These are phyloP conservation scores for Phylloporus sp. DNA, from an alignment of 768 basidiomycete genomes.

Conservation along the genomic window DNA sequence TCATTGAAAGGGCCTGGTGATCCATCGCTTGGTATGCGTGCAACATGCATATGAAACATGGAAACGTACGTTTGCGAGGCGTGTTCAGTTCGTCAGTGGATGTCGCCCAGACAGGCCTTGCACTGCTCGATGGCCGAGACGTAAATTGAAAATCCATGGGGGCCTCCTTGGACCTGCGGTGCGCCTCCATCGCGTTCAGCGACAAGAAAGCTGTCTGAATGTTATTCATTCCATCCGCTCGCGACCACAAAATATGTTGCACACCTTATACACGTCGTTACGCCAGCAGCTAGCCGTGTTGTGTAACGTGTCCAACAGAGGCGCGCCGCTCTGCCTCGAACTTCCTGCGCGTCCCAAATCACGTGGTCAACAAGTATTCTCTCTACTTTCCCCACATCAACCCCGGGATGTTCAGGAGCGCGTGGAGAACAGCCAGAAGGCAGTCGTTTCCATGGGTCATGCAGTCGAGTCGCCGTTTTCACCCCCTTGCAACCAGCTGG, in stretches of 20 bases:
- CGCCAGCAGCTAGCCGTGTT: constrained; percentile 1
- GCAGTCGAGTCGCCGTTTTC: constrained; percentile 42
- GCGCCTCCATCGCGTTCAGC: constrained; percentile 23
- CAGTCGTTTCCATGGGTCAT: constrained; percentile 10
- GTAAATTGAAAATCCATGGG: constrained; percentile 92
- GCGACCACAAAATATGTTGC: background rate
- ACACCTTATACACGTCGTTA: constrained; percentile 16
- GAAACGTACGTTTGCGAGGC: constrained; percentile 65
- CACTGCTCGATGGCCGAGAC: constrained; percentile 49
- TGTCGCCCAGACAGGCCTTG: constrained; percentile 57
- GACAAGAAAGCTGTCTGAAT: background rate
- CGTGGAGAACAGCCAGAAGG: constrained; percentile 22
- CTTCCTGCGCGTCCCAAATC: constrained; percentile 15
- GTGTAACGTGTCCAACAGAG: constrained; percentile 9
- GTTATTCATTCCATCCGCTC: background rate
- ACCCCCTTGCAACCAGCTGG: constrained; percentile 49
- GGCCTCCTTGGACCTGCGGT: constrained; percentile 62
- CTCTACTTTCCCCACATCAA: background rate
- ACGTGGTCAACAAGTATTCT: constrained; percentile 22
- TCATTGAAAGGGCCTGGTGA: constrained; percentile 42
- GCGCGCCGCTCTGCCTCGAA: constrained; percentile 12
- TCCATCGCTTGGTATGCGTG: constrained; percentile 24
- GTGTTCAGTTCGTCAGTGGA: constrained; percentile 45
- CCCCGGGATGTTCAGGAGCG: constrained; percentile 27
- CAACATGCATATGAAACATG: constrained; percentile 23